Conservation (phyloP, 371 early-diverging fungal genomes). For the Mucor circinelloides region DNA sequence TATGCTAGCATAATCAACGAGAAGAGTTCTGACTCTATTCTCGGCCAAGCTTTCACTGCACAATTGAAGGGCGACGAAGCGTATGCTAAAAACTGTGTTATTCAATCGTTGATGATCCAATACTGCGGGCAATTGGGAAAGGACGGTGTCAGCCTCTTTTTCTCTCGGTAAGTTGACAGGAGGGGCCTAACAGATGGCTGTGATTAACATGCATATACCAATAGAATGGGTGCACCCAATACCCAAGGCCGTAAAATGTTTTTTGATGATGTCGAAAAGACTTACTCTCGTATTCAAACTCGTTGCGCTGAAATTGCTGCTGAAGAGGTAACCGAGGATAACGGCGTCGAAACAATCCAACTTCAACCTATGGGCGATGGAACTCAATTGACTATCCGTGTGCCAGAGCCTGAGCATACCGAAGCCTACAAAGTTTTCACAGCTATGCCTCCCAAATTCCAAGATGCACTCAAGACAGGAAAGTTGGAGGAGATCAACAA, state of each 20-base stretch:
- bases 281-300: conserved; percentile 76
- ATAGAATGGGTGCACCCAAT: conserved; percentile 49
- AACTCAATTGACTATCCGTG: conserved; percentile 52
- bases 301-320: conserved; percentile 75
- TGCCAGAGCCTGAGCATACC: conserved; percentile 44
- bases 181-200: background rate
- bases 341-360: conserved; percentile 76
- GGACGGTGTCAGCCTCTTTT: conserved; percentile 88
- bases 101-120: conserved; percentile 81
- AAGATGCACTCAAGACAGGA: conserved; percentile 74
- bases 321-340: conserved; percentile 54
- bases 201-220: background rate
- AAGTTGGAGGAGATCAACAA: conserved; percentile 84
- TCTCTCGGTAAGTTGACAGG: conserved; percentile 59
- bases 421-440: conserved; percentile 69
- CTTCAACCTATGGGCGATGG: conserved; percentile 72
- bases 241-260: conserved; percentile 76
- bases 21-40: conserved; percentile 78
- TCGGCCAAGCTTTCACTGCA: conserved; percentile 84
- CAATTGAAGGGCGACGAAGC: conserved; percentile 73
- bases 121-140: conserved; percentile 83
- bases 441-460: conserved; percentile 71
- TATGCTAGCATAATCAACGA: conserved; percentile 73
- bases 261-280: conserved; percentile 79
- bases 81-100: conserved; percentile 76